Conservation (phyloP, 2,329 filamentous ascomycete species). For the Fusarium sp. region DNA sequence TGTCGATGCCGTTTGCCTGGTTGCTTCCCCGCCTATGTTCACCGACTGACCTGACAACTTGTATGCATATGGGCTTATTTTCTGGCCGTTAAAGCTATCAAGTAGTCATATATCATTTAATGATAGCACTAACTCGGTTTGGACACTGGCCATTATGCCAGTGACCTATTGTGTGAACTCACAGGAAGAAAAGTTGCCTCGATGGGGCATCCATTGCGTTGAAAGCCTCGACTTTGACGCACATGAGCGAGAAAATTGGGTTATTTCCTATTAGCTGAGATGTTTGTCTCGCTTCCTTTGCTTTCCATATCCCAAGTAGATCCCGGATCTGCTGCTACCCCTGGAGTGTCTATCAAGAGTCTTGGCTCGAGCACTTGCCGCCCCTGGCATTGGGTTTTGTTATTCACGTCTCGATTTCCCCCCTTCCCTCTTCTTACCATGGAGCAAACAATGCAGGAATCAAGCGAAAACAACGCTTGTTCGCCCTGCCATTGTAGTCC, state of each 20-base stretch:
- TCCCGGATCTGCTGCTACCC: neutral
- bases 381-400: too few relatives aligned
- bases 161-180: neutral
- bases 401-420: neutral
- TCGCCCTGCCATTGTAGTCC: neutral
- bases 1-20: neutral
- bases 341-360: neutral
- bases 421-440: neutral
- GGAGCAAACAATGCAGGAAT: neutral
- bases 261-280: neutral
- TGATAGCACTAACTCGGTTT: neutral
- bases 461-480: constrained; percentile 1
- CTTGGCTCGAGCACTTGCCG: neutral
- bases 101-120: constrained; percentile 8
- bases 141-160: too few relatives aligned
- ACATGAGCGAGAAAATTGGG: neutral
- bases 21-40: neutral
- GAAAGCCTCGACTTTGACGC: neutral
- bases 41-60: neutral
- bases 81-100: neutral
- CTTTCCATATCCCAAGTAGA: neutral
- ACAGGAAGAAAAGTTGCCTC: neutral
- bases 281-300: neutral
- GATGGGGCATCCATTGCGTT: neutral
- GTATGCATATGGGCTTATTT: neutral